Base-by-base conservation (phyloP, 257 asterid genomes). In the Solanum neorickii region DNA sequence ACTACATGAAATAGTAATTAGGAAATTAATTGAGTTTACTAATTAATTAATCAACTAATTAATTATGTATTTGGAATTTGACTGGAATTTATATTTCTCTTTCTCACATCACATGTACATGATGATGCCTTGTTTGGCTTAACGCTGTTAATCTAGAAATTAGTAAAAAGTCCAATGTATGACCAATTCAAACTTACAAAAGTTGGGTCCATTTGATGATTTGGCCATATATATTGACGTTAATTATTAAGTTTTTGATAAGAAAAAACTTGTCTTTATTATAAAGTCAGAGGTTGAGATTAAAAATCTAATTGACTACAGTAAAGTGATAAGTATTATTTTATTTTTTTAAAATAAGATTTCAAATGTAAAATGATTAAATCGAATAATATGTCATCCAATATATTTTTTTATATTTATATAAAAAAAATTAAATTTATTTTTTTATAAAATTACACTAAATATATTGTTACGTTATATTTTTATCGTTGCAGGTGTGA, bases 101-200 rank as follows among this genome's bases (percentile, higher is more conserved):
- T 7, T 47, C 85, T 9, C 15, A 16, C 68, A 29, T 80, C 85
- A 82, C 20, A 66, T 39, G 29, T 70, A 10, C 77, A 66, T 29
- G 60, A 66, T 29, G 60, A 84, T 23, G 44, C 33, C 33, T 68
- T 68, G 21, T 27, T 27, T 44, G 37, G 83, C 3, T 25, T 41
- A 47, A 11, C 18, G 16, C 46, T 66, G 73, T 35, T 20, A 33
- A 60, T 85, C 74, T 52, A 65, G 85, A 46, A 85, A 78, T 37
- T 86, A 18, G 62, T 56, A 42, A 86, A 86, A 86, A 25, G 82
- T 86, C 37, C 21, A 82, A 70, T 52, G 13, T 73, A 80, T 88
- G 90, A 88, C 90, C 82, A 60, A 86, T 86, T 92, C 94, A 92
- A 93, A 91, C 25, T 62, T 77, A 14, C 39, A 74, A 42, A 80